phyloP scores from a whole-genome alignment of 2,329 filamentous ascomycete genomes.

The Cladosporium sp. region DNA sequence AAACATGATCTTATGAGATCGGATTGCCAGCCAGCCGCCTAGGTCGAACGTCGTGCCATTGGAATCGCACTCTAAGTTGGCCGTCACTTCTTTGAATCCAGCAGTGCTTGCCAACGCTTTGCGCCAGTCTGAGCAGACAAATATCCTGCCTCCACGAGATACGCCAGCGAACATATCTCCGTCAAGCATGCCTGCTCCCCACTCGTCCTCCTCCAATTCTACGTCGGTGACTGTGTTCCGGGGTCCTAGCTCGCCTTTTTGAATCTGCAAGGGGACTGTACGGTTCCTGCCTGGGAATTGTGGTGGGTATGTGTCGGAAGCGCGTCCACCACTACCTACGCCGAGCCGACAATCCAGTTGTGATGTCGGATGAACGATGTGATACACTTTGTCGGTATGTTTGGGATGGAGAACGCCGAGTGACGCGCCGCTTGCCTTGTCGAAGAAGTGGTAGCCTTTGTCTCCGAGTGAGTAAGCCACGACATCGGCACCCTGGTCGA shows the following conservation, averaged over 20 bases:
- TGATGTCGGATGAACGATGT: constrained; percentile 35
- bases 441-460: constrained; percentile 45
- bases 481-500: constrained; percentile 44
- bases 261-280: constrained; percentile 25
- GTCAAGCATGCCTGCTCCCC: constrained; percentile 49
- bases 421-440: constrained; percentile 42
- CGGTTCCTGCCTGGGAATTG: constrained; percentile 23
- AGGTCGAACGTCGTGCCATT: constrained; percentile 45
- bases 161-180: constrained; percentile 47
- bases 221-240: constrained; percentile 19
- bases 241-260: constrained; percentile 22
- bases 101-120: constrained; percentile 34
- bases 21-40: constrained; percentile 49
- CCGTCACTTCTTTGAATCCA: constrained; percentile 25
- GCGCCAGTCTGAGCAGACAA: constrained; percentile 48
- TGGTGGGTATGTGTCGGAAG: constrained; percentile 29
- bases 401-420: constrained; percentile 43
- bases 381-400: constrained; percentile 36
- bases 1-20: constrained; percentile 45
- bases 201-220: constrained; percentile 43
- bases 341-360: constrained; percentile 14
- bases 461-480: constrained; percentile 49
- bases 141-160: constrained; percentile 45
- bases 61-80: constrained; percentile 46
- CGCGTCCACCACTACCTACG: constrained; percentile 14